A percentile compares a stretch with the other conserved stretches of the same genome.
Conservation (phyloP, 495 filamentous ascomycete species). For the Tuber brumale region DNA sequence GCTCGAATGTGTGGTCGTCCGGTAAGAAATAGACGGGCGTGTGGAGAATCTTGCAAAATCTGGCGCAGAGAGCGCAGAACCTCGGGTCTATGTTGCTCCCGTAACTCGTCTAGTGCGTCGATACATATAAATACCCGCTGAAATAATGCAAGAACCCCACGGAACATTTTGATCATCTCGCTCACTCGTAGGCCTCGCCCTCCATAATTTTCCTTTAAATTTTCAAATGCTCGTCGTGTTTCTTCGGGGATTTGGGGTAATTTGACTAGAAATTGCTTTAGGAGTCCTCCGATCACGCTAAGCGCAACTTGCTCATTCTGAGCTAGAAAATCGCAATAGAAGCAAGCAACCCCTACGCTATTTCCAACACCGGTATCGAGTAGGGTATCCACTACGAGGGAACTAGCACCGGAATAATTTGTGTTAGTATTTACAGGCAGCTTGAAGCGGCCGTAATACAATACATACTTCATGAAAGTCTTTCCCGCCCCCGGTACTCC, state of each 20-base stretch:
- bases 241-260: background rate
- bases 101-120: constrained; percentile 21
- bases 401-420: background rate
- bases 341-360: background rate
- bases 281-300: background rate
- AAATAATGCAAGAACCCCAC: background rate
- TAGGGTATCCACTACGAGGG: background rate
- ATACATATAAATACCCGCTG: constrained; percentile 10
- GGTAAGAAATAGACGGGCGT: constrained; percentile 18
- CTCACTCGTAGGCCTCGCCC: background rate
- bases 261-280: background rate
- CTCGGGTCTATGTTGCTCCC: constrained; percentile 10
- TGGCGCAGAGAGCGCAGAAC: constrained; percentile 8
- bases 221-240: background rate
- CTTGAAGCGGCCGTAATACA: background rate
- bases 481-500: background rate
- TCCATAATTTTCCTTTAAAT: background rate
- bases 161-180: background rate
- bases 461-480: background rate
- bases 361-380: background rate
- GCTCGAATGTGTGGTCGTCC: constrained; percentile 15
- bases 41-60: background rate
- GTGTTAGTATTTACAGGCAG: background rate
- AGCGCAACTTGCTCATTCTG: background rate
- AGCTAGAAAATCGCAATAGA: background rate